phyloP scores from a whole-genome alignment of 2,329 filamentous ascomycete species.

The Sporothrix phasma region DNA sequence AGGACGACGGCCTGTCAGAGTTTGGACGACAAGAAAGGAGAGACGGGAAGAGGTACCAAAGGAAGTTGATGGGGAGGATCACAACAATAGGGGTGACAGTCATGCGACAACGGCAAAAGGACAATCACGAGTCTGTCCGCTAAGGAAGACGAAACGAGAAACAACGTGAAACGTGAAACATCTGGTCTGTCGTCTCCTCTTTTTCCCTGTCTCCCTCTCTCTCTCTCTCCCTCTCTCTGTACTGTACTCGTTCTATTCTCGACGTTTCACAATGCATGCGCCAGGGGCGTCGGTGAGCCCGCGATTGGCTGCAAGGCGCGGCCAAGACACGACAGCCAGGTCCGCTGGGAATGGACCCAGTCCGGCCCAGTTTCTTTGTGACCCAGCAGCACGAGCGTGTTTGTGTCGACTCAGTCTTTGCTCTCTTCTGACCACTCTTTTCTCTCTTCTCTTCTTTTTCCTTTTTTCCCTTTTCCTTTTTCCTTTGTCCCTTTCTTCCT shows the following conservation, averaged over 20 bases:
- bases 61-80: neutral
- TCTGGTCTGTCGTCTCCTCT: neutral
- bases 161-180: slow-evolving; percentile 10
- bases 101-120: neutral
- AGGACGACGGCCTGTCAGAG: neutral
- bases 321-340: neutral
- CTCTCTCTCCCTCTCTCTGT: neutral
- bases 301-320: slow-evolving; percentile 1
- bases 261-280: slow-evolving; percentile 11
- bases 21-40: slow-evolving; percentile 2
- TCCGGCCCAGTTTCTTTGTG: slow-evolving; percentile 1
- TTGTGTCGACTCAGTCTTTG: neutral
- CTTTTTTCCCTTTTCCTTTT: neutral
- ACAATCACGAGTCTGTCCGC: neutral
- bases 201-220: neutral
- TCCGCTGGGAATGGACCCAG: neutral
- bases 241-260: slow-evolving; percentile 15
- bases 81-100: neutral
- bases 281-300: neutral
- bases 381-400: neutral
- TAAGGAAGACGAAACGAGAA: slow-evolving; percentile 1
- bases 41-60: no score
- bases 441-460: neutral
- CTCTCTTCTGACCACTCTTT: neutral
- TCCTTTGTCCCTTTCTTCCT: neutral